Conservation (phyloP, 345 rosid species). For the Reutealis trisperma region DNA sequence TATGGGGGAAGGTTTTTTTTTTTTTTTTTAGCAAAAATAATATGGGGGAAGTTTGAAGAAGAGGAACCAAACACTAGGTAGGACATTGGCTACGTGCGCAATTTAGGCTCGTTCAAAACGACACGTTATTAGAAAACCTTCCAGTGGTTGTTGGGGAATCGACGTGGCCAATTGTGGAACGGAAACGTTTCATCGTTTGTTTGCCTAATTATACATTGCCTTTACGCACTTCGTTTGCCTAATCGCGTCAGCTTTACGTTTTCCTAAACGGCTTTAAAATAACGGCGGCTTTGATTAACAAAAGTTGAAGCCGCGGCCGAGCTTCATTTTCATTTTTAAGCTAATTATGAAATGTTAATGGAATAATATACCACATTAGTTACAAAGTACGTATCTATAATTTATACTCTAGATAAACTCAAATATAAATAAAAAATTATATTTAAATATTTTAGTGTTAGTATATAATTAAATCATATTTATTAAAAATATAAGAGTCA, state of each 20-base stretch:
- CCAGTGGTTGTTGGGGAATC: background rate
- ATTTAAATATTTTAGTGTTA: too few relatives aligned
- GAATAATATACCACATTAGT: too few relatives aligned
- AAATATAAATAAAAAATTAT: too few relatives aligned
- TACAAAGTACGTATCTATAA: too few relatives aligned
- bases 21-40: too few relatives aligned
- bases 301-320: too few relatives aligned
- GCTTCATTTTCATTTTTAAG: too few relatives aligned
- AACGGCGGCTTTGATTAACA: background rate
- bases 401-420: too few relatives aligned
- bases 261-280: constrained; percentile 10
- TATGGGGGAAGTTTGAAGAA: background rate
- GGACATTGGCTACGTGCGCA: background rate
- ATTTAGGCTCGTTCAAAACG: background rate
- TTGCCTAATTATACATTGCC: background rate
- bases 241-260: background rate
- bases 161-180: background rate
- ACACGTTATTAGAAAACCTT: background rate
- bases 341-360: too few relatives aligned
- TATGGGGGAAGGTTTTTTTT: too few relatives aligned
- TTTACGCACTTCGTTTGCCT: constrained; percentile 12
- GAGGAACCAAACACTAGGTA: background rate
- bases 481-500: too few relatives aligned
- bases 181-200: constrained; percentile 12
- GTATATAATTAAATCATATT: too few relatives aligned